Evolutionary conservation across 2,329 filamentous ascomycete genomes (phyloP).

Genomic region (Capronia americana): DNA sequence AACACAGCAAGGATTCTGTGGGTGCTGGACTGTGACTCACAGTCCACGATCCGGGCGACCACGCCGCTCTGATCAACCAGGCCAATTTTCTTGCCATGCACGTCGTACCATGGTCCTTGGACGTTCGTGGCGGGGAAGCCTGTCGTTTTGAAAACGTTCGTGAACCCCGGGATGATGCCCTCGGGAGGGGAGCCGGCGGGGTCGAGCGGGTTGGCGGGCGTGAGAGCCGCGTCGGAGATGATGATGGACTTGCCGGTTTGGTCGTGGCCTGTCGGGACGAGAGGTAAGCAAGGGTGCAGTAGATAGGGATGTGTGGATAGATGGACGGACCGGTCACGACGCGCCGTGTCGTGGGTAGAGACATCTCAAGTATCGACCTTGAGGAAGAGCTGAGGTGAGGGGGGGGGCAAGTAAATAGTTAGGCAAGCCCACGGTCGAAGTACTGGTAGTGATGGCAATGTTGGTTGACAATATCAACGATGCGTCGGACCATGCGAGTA

Average conservation of each 20-base stretch:
- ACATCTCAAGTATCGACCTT: constrained; percentile 15
- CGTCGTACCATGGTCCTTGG: constrained; percentile 39
- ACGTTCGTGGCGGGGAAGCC: constrained; percentile 38
- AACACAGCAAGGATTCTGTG: background rate
- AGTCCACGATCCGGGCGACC: constrained; percentile 41
- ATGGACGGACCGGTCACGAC: constrained; percentile 31
- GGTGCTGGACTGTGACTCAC: background rate
- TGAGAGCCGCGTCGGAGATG: constrained; percentile 40
- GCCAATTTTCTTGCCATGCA: constrained; percentile 40
- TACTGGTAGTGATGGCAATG: background rate
- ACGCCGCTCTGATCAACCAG: constrained; percentile 37
- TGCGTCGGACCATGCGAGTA: background rate
- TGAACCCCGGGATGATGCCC: constrained; percentile 40
- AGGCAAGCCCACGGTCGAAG: background rate
- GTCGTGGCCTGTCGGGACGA: constrained; percentile 38
- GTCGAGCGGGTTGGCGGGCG: constrained; percentile 41
- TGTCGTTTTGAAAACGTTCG: constrained; percentile 40
- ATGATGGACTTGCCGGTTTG: constrained; percentile 41
- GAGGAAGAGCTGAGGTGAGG: background rate
- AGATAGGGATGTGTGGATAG: background rate
- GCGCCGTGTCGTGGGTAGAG: constrained; percentile 28
- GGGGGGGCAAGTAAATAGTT: background rate
- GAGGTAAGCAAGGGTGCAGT: background rate
- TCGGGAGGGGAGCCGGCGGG: constrained; percentile 35
- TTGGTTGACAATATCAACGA: background rate